Base-by-base conservation (phyloP, 83 land plant species). In the Diphasiastrum complanatum region DNA sequence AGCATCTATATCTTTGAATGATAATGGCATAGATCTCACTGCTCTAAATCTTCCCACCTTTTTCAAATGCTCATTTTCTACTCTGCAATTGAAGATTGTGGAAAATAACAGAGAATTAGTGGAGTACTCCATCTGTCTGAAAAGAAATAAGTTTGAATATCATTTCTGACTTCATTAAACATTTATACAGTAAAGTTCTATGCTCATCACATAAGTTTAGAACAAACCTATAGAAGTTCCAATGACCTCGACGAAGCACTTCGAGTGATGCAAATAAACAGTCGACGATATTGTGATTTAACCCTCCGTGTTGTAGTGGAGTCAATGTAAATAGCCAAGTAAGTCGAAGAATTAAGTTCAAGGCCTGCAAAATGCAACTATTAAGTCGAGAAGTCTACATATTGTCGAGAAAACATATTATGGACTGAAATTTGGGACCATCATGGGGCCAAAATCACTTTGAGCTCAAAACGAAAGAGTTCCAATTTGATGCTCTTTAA, bases 201-300 rank as follows among this genome's bases (percentile, higher is more conserved):
- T n/a, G n/a, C n/a, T n/a, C n/a, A n/a, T n/a, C n/a, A n/a, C n/a
- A n/a, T n/a, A 38, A 38, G 14, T 8, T 8, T 8, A 38, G 8
- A 38, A 38, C 43, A 38, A 38, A 85, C 90, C 91, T 86, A 66
- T 86, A 86, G 49, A 75, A 86, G 45, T 86, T 86, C 91, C 91
- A 86, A 55, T 86, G 91, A 12, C 87, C 91, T 18, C 91, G 79
- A 5, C 91, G 73, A 16, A 86, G 69, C 2, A 86, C 71, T 60
- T 86, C 91, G 3, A 86, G 35, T 10, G 87, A 80, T 64, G 91
- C 87, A 45, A 83, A 36, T 32, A 76, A 51, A 33, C 83, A 86
- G 0, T 83, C 82, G 12, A 78, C 55, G 62, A 86, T 1, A n/a
- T 64, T 35, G 4, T 72, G 60, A 43, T 76, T 76, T 5, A 78